These are phyloP conservation scores for Hyaloscypha hepaticicola DNA, from an alignment of 495 filamentous ascomycete species.

Conservation along the genomic window DNA sequence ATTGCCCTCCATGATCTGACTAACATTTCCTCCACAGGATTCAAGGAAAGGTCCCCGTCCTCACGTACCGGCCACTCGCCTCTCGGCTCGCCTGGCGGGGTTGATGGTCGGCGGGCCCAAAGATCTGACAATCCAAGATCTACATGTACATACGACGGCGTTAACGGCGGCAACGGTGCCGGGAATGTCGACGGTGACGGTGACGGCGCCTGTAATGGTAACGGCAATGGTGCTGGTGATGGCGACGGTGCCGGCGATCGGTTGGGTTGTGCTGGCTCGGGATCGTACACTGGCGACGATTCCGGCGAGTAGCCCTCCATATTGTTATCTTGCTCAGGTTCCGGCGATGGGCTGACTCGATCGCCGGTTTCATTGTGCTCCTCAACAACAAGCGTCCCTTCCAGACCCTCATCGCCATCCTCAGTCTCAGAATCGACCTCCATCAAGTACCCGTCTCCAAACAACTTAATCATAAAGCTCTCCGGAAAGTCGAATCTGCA, in stretches of 20 bases:
- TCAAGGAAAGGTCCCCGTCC: too few relatives aligned
- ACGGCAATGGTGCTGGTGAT: background rate
- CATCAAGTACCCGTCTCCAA: background rate
- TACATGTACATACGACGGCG: too few relatives aligned
- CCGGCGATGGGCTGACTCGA: background rate
- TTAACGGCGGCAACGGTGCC: too few relatives aligned
- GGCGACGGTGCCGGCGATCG: background rate
- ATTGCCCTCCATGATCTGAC: too few relatives aligned
- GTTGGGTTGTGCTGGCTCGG: background rate
- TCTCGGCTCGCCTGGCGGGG: too few relatives aligned
- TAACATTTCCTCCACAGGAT: too few relatives aligned
- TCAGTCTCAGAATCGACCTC: background rate
- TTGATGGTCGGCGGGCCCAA: too few relatives aligned
- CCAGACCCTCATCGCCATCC: background rate
- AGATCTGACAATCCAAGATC: too few relatives aligned
- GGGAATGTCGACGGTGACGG: too few relatives aligned
- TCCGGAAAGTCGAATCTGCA: conserved; percentile 19
- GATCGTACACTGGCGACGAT: background rate
- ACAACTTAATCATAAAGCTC: conserved; percentile 5
- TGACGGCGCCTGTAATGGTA: too few relatives aligned
- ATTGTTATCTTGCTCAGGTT: too few relatives aligned
- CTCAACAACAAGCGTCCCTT: background rate
- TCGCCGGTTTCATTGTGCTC: background rate
- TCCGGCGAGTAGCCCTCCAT: background rate
- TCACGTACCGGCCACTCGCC: too few relatives aligned